These are phyloP conservation scores for Pythium biforme DNA, from an alignment of 352 stramenopile genomes.

Conservation along the genomic window DNA sequence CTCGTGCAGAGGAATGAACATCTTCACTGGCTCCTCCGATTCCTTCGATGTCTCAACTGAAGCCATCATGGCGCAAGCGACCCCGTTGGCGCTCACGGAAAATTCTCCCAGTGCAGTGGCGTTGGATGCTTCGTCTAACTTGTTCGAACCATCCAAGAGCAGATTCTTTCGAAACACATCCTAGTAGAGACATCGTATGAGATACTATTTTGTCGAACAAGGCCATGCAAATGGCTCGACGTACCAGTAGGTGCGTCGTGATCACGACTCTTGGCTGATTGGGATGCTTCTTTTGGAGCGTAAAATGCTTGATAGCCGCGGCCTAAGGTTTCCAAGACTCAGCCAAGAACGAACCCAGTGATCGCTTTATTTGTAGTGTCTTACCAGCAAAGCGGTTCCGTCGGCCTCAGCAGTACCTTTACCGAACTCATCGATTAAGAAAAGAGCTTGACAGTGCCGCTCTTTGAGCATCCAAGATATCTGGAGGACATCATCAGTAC, in stretches of 20 bases:
- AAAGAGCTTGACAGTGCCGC: conserved; percentile 50
- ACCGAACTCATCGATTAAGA: conserved; percentile 86
- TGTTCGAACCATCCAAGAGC: not conserved
- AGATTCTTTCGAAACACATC: conserved; percentile 20
- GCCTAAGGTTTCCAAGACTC: conserved; percentile 33
- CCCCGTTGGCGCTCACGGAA: conserved; percentile 1
- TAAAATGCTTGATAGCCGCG: conserved; percentile 61
- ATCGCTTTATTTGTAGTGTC: not conserved
- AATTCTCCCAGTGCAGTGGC: not conserved
- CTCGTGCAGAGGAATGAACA: conserved; percentile 56
- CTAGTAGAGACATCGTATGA: not conserved
- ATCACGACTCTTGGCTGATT: conserved; percentile 61
- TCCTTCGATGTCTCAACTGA: conserved; percentile 26
- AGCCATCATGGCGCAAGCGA: conserved; percentile 60
- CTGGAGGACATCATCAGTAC: conserved; percentile 28
- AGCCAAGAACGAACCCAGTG: not conserved
- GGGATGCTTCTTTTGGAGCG: conserved; percentile 24
- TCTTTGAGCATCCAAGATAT: conserved; percentile 86
- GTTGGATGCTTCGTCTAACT: not conserved
- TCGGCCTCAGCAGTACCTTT: conserved; percentile 83
- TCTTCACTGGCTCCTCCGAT: conserved; percentile 13
- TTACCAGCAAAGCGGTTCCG: conserved; percentile 73
- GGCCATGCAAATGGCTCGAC: not conserved
- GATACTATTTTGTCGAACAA: not conserved
- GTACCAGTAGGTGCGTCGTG: conserved; percentile 81